phyloP scores from a whole-genome alignment of 2,329 filamentous ascomycete genomes.

The Diaporthe citriasiana region DNA sequence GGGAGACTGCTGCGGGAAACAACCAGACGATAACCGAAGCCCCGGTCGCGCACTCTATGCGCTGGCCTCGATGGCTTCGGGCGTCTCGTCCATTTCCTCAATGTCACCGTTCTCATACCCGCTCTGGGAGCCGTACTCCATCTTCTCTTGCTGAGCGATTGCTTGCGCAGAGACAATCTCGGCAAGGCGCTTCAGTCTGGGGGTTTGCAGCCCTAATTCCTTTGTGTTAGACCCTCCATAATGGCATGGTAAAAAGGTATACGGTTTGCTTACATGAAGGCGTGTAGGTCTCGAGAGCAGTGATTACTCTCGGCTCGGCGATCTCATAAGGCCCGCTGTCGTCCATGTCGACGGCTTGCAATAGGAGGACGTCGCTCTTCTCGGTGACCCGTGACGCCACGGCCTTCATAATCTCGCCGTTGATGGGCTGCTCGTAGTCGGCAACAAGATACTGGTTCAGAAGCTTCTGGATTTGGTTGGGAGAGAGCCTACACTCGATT shows the following conservation, averaged over 20 bases:
- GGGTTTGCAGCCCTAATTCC: conserved; percentile 89
- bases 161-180: conserved; percentile 98
- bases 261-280: conserved; percentile 83
- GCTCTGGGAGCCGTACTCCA: conserved; percentile 71
- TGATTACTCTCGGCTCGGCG: conserved; percentile 95
- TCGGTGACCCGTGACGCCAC: conserved; percentile 97
- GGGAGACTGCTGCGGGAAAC: conserved; percentile 46
- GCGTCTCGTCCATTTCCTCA: conserved; percentile 65
- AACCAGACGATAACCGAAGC: conserved; percentile 39
- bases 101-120: conserved; percentile 60
- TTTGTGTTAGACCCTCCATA: conserved; percentile 45
- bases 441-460: conserved; percentile 98
- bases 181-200: conserved; percentile 93
- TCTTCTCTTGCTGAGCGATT: conserved; percentile 93
- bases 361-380: conserved; percentile 95
- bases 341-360: conserved; percentile 98
- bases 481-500: conserved; percentile 78
- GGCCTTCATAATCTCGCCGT: conserved; percentile 99
- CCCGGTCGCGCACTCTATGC: conserved; percentile 51
- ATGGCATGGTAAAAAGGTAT: not conserved
- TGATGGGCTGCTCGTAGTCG: conserved; percentile 99
- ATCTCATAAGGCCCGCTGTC: conserved; percentile 99
- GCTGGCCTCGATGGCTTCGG: conserved; percentile 53
- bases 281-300: conserved; percentile 96
- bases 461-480: conserved; percentile 98